Evolutionary conservation across 202 grass and related monocot species (phyloP), one percentile per base, ranked within the genome.

Genomic region (Cymbopogon flexuosus): DNA sequence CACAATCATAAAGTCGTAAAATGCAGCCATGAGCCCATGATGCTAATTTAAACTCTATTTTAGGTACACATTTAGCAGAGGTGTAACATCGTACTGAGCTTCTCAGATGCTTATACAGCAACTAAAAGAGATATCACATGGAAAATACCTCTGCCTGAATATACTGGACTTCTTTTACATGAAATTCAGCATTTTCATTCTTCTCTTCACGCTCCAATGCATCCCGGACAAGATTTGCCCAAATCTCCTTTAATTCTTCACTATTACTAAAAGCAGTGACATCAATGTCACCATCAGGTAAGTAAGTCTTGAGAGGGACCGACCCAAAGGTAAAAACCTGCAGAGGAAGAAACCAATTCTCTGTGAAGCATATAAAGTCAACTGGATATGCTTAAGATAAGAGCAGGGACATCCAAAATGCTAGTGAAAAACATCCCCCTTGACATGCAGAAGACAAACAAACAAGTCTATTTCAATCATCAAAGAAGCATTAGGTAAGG

Each of bases 271-370:
- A 86, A 76, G 85, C 87, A 77, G 93, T 97, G 70, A 97, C 85
- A 87, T 97, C 93, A 77, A 97, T 97, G 72, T 97, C 93, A 89
- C 93, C 93, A 91, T 97, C 93, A 60, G 93, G 93, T 84, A 97
- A 91, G 78, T 97, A 97, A n/a, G 93, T 93, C 91, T 93, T 97
- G 14, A 97, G 79, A 82, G 93, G 93, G 42, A 91, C 91, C 30
- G 93, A 97, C 22, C 93, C 93, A 80, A 97, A 97, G 18, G 87
- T 93, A 76, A 83, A 93, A 84, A 97, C 91, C 94, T 97, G 79
- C 33, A 87, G 57, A 47, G 12, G 63, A 11, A 33, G 27, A 49
- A 23, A 47, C 56, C 42, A 73, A 57, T 40, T 82, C 7, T 41
- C 39, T 68, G 73, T 77, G 35, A 77, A 73, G 49, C 23, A 37